A percentile compares a stretch with the other conserved stretches of the same genome.
Conservation (phyloP, 2,329 filamentous ascomycete species). For the Madurella mycetomatis region DNA sequence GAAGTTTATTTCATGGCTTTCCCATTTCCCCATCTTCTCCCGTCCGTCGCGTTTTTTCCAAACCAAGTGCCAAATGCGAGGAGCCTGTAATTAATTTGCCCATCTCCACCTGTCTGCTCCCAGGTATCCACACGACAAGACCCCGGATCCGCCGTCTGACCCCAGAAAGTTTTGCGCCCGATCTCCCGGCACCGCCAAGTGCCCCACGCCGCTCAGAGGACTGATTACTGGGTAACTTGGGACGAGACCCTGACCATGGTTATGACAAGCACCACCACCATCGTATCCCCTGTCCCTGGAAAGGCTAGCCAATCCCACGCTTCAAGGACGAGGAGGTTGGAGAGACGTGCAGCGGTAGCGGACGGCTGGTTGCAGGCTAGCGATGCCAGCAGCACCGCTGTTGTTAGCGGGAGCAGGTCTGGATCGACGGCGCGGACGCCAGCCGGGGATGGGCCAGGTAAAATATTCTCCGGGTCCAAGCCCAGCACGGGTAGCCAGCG, state of each 20-base stretch:
- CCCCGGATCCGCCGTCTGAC: conserved; percentile 4
- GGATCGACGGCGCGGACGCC: conserved; percentile 11
- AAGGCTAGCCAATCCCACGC: conserved; percentile 1
- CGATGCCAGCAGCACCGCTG: background rate
- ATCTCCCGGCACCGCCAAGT: background rate
- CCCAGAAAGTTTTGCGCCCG: background rate
- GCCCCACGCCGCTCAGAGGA: background rate
- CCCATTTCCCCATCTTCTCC: too few species aligned
- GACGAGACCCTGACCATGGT: background rate
- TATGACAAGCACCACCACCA: conserved; percentile 2
- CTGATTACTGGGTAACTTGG: background rate
- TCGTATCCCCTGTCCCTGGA: background rate
- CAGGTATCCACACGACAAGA: background rate
- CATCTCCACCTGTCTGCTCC: background rate
- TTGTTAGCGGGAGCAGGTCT: conserved; percentile 5
- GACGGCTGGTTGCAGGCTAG: conserved; percentile 12
- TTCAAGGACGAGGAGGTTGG: background rate
- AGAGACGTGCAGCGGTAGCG: conserved; percentile 11
- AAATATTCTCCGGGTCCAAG: too few species aligned
- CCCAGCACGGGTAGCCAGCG: too few species aligned
- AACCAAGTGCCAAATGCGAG: background rate
- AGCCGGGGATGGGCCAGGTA: conserved; percentile 6
- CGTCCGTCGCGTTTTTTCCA: background rate
- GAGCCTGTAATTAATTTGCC: background rate
- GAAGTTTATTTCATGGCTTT: too few species aligned